Evolutionary conservation across 108 stramenopile genomes (phyloP).

Genomic region (Nitzschia palea): DNA sequence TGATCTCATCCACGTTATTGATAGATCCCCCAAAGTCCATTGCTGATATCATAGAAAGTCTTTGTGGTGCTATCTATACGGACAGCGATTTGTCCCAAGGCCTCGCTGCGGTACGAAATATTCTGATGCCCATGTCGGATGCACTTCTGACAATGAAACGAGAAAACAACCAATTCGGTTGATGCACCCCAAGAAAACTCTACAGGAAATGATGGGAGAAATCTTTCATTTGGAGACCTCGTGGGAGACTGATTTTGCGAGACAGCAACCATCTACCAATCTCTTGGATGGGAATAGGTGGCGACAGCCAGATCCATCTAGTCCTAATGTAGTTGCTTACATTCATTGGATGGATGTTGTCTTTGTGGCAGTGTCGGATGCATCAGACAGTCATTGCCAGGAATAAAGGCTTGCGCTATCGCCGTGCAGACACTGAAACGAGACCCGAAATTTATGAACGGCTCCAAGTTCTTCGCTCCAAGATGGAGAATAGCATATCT

Average conservation of each 20-base stretch:
- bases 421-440: neutral
- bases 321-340: neutral
- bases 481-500: neutral
- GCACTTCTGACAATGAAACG: constrained; percentile 3
- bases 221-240: constrained; percentile 13
- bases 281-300: constrained; percentile 8
- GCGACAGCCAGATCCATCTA: neutral
- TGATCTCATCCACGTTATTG: too few relatives aligned
- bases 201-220: constrained; percentile 38
- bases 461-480: neutral
- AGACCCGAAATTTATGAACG: neutral
- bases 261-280: neutral
- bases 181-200: constrained; percentile 48
- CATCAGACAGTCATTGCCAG: constrained; percentile 1
- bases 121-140: constrained; percentile 32
- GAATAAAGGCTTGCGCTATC: constrained; percentile 19
- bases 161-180: constrained; percentile 8
- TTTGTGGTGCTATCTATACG: constrained; percentile 57
- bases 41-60: constrained; percentile 58
- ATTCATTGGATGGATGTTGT: constrained; percentile 3
- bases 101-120: constrained; percentile 19
- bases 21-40: constrained; percentile 61
- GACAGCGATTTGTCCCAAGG: constrained; percentile 47
- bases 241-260: constrained; percentile 17
- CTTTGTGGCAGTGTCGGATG: constrained; percentile 10